Base-by-base conservation (phyloP, 2,329 filamentous ascomycete species). In the Pezicula radicicola region DNA sequence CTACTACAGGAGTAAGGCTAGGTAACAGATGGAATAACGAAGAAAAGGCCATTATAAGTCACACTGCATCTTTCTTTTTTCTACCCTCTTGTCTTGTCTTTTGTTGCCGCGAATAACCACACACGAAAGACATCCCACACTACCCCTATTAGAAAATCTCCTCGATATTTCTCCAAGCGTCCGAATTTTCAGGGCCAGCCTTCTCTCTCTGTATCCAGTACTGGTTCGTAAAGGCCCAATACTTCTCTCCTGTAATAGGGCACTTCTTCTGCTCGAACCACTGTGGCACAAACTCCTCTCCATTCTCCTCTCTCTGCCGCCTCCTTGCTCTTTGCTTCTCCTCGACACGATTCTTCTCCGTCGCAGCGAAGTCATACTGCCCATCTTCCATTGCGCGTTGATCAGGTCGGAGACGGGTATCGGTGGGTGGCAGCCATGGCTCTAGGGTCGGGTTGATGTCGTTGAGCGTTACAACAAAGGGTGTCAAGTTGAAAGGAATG, bases 341-440 rank as follows among this genome's bases (percentile, higher is more conserved):
- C 70, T 99, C 94, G 0, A 99, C 82, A 1, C 94, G 80, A 65
- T 93, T 94, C 81, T 99, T 99, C 76, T 99, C 94, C 5, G 81
- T 83, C 0, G 93, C 94, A 1, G 94, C 94, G 54, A 94, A 79
- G 64, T 97, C 93, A 66, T 99, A 99, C 70, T 92, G 84, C n/a
- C 93, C 94, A 55, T 97, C 92, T 69, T 99, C 94, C 94, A 99
- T 99, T 2, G 94, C 94, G 10, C 94, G 81, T 74, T 99, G 94
- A 70, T 99, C 94, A 0, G 94, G 93, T 28, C 94, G 81, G 30
- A 96, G 76, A n/a, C 94, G 81, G 1, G 93, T 96, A 69, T 99
- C 94, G 0, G 94, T 99, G 1, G 94, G 94, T 36, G 94, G 89
- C 15, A 99, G 74, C 72, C 87, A 84, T 4, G 87, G 82, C 48